phyloP scores from a whole-genome alignment of 1,139 yeast species.

The Kodamaea fungicola region DNA sequence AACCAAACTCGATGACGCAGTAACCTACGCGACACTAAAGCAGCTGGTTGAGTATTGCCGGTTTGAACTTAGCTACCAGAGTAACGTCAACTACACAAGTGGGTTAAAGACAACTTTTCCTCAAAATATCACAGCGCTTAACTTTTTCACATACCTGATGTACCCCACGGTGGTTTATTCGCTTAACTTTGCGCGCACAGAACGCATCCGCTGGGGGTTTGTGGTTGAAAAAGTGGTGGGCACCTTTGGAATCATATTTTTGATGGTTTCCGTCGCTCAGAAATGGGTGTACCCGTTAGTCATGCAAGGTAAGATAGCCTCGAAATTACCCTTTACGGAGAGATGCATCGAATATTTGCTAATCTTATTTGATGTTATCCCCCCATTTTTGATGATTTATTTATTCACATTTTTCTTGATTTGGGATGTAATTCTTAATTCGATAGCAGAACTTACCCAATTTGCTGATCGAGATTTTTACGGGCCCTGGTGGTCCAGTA shows the following conservation, averaged over 20 bases:
- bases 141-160: slow-evolving; percentile 78
- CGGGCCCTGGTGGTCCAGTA: slow-evolving; percentile 97
- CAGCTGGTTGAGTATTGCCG: slow-evolving; percentile 59
- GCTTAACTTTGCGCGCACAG: slow-evolving; percentile 75
- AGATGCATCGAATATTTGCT: slow-evolving; percentile 54
- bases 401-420: slow-evolving; percentile 79
- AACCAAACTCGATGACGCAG: slow-evolving; percentile 19
- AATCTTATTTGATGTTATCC: slow-evolving; percentile 70
- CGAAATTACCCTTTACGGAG: slow-evolving; percentile 41
- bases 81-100: slow-evolving; percentile 18
- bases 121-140: slow-evolving; percentile 56
- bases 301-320: slow-evolving; percentile 50
- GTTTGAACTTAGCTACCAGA: slow-evolving; percentile 57
- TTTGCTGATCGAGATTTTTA: slow-evolving; percentile 92
- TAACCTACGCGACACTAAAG: slow-evolving; percentile 26
- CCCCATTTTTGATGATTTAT: slow-evolving; percentile 74
- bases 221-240: slow-evolving; percentile 72
- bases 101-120: slow-evolving; percentile 53
- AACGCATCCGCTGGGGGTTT: slow-evolving; percentile 63
- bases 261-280: slow-evolving; percentile 84
- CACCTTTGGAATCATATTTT: slow-evolving; percentile 77
- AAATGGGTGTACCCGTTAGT: slow-evolving; percentile 75
- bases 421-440: slow-evolving; percentile 91
- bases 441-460: slow-evolving; percentile 79
- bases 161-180: slow-evolving; percentile 88